A percentile compares a stretch with the other conserved stretches of the same genome.
Evolutionary conservation across 2,329 filamentous ascomycete genomes (phyloP).

Genomic region (Aschersonia sp.): DNA sequence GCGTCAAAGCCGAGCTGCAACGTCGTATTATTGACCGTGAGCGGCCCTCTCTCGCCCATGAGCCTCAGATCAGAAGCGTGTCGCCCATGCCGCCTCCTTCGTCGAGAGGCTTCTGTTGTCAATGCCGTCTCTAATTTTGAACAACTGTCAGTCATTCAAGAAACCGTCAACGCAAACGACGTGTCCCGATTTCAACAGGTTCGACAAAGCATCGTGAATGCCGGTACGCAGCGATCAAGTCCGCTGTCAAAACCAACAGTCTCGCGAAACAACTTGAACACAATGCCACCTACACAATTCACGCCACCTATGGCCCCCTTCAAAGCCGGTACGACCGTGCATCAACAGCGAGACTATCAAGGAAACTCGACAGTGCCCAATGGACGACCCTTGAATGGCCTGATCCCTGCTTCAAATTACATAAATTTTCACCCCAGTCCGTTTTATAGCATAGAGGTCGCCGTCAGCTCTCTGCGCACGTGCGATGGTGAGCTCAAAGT

Average conservation of each 20-base stretch:
- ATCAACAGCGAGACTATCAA: constrained; percentile 6
- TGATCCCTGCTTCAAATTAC: constrained; percentile 6
- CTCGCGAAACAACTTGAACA: constrained; percentile 1
- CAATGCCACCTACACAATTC: constrained; percentile 3
- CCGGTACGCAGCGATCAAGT: constrained; percentile 14
- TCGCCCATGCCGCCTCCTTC: too few relatives aligned
- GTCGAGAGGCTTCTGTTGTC: too few relatives aligned
- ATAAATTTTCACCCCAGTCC: constrained; percentile 55
- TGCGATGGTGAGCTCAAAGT: constrained; percentile 53
- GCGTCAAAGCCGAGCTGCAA: constrained; percentile 76
- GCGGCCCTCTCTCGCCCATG: constrained; percentile 19
- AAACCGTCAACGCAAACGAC: constrained; percentile 21
- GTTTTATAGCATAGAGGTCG: constrained; percentile 61
- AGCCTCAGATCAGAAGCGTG: not conserved
- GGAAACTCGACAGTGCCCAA: constrained; percentile 6
- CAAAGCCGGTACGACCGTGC: constrained; percentile 4
- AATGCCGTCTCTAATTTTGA: too few relatives aligned
- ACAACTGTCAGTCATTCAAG: constrained; percentile 23
- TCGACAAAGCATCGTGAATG: constrained; percentile 25
- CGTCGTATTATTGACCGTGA: constrained; percentile 63
- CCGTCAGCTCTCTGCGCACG: constrained; percentile 48
- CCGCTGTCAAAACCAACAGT: constrained; percentile 9
- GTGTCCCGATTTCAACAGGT: constrained; percentile 27
- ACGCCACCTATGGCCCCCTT: constrained; percentile 9
- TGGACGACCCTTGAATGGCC: constrained; percentile 7